Conservation (phyloP, 805 yeast genomes). For the Dipodascus albidus region DNA sequence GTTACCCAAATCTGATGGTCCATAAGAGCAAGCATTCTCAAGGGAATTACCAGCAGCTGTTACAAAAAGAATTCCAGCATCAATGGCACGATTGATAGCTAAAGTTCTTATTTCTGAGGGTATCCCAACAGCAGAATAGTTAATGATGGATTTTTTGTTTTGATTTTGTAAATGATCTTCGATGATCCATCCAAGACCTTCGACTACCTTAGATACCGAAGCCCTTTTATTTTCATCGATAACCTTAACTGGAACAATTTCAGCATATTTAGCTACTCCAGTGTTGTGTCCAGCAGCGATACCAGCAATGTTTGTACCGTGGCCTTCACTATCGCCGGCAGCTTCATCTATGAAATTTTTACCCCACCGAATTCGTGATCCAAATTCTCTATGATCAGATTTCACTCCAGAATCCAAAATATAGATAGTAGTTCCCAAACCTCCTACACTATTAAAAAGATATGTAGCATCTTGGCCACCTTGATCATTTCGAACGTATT, state of each 20-base stretch:
- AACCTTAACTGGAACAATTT: conserved; percentile 49
- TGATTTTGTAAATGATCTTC: conserved; percentile 59
- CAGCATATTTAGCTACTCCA: conserved; percentile 49
- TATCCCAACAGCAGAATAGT: conserved; percentile 94
- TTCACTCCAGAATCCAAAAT: conserved; percentile 80
- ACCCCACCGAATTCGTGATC: conserved; percentile 43
- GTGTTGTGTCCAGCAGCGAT: conserved; percentile 83
- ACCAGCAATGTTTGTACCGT: conserved; percentile 69
- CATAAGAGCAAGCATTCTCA: conserved; percentile 82
- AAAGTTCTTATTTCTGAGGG: conserved; percentile 75
- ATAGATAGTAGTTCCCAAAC: conserved; percentile 76
- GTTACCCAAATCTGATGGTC: conserved; percentile 57
- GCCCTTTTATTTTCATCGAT: conserved; percentile 47
- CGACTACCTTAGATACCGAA: conserved; percentile 44
- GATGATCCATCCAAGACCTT: conserved; percentile 50
- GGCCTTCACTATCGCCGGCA: conserved; percentile 43
- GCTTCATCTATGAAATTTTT: conserved; percentile 32
- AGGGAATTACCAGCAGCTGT: conserved; percentile 96
- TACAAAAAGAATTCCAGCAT: conserved; percentile 82
- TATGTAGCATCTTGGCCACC: conserved; percentile 47
- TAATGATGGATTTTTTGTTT: conserved; percentile 30
- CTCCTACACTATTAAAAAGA: conserved; percentile 59
- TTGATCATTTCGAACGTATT: conserved; percentile 46
- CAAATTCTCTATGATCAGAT: conserved; percentile 39
- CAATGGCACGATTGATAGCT: conserved; percentile 84